phyloP scores from a whole-genome alignment of 345 rosid genomes.

The Gossypium australe region DNA sequence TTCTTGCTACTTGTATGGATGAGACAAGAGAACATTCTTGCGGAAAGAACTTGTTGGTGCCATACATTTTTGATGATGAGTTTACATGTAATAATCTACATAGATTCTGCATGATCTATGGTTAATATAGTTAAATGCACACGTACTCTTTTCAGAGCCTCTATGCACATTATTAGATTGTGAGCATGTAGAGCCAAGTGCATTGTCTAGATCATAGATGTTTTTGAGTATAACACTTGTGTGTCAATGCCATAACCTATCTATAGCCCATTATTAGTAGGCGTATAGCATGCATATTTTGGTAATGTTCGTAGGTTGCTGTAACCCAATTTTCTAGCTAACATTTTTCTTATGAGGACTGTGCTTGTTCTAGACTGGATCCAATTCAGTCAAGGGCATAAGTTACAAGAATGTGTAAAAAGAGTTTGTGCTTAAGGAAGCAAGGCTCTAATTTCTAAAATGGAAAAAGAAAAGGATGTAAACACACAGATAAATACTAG shows the following conservation, averaged over 20 bases:
- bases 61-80: background rate
- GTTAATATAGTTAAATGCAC: background rate
- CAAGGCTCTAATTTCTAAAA: background rate
- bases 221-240: background rate
- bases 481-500: background rate
- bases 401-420: background rate
- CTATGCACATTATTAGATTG: background rate
- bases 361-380: background rate
- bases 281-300: background rate
- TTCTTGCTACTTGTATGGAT: slow-evolving; percentile 1
- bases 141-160: background rate
- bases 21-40: background rate
- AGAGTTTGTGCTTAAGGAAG: background rate
- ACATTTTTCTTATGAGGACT: background rate
- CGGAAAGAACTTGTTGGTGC: background rate
- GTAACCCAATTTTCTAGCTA: background rate
- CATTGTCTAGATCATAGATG: background rate
- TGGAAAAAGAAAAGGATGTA: background rate
- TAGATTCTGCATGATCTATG: background rate
- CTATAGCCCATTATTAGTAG: background rate
- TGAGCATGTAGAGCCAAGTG: background rate
- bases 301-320: background rate
- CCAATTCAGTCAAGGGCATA: background rate
- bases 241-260: background rate
- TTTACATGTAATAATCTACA: background rate